Percentiles rank a stretch among this genome's conserved stretches.
These are phyloP conservation scores for Colletotrichum orbiculare DNA, from an alignment of 2,329 filamentous ascomycete species.

Conservation along the genomic window DNA sequence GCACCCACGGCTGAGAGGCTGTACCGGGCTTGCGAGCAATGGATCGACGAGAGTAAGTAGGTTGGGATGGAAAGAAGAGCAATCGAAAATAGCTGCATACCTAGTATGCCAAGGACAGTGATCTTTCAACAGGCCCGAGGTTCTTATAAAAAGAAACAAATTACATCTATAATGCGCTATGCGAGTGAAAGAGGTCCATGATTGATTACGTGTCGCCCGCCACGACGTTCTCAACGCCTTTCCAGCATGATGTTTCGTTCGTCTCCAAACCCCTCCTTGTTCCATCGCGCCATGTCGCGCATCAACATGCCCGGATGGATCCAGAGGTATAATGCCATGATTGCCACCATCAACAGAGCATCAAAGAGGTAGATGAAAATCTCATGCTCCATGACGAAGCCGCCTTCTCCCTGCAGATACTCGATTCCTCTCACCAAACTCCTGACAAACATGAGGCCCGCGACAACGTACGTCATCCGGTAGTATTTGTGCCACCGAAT, in stretches of 20 bases:
- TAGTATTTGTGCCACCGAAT: constrained; percentile 38
- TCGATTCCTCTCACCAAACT: constrained; percentile 38
- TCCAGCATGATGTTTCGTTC: constrained; percentile 23
- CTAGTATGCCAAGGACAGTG: no score
- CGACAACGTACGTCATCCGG: constrained; percentile 34
- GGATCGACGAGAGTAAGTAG: constrained; percentile 18
- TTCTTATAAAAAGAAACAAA: neutral
- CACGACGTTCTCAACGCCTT: neutral
- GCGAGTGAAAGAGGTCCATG: neutral
- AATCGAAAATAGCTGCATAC: no score
- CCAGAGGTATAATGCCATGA: constrained; percentile 45
- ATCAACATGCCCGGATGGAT: constrained; percentile 36
- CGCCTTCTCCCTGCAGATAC: constrained; percentile 39
- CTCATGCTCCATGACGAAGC: constrained; percentile 54
- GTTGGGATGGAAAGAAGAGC: neutral
- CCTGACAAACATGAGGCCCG: constrained; percentile 34
- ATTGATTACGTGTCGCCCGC: neutral
- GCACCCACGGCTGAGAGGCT: constrained; percentile 13
- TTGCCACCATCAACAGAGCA: constrained; percentile 50
- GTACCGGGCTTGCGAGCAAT: constrained; percentile 25
- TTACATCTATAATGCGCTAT: no score
- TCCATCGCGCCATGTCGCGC: constrained; percentile 20
- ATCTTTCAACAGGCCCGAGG: neutral
- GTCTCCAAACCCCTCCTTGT: constrained; percentile 3
- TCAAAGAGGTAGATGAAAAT: constrained; percentile 56